Evolutionary conservation across 192 early-diverging fungal species (phyloP), one percentile per base, ranked within the genome.

Genomic region (Umbelopsis sp.): DNA sequence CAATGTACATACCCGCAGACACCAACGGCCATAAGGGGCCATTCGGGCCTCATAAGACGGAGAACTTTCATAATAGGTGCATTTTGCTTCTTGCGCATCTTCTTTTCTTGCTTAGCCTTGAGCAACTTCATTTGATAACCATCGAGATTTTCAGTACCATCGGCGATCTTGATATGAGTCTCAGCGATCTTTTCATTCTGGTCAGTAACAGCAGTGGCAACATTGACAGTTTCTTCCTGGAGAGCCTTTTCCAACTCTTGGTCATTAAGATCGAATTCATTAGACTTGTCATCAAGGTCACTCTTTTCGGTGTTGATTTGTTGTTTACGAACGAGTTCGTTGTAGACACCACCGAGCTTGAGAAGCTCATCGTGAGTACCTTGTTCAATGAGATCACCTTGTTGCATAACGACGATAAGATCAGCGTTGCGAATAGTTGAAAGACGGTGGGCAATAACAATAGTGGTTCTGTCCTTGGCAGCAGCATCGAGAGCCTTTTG

Each of bases 361-460:
- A 96, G 66, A 50, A 98, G 81, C 75, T 95, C 85, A 41, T 89
- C 83, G 78, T 96, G 95, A 26, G 80, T 88, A 21, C 97, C 97
- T 36, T 82, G 70, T 80, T 96, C 93, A 14, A 90, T 80, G 45
- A 94, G 74, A 9, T 79, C 77, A 38, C 93, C 93, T 53, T 88
- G 66, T 77, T 88, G 74, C 72, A 97, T 87, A 17, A 96, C 95
- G 24, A 94, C 90, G 73, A 98, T 98, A 34, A 89, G 70, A 78
- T 96, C 90, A 22, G 94, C 91, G 56, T 94, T 89, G 43, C 87
- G 83, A 70, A 98, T 91, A 22, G 96, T 98, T 50, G 93, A 95
- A 34, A 98, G 77, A 38, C 96, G 90, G 78, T 96, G 89, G 5
- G 96, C 96, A 79, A 98, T 91, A 4, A 93, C 91, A 77, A 98